Conservation (phyloP, 179 eudicot genomes). For the Silene noctiflora region DNA sequence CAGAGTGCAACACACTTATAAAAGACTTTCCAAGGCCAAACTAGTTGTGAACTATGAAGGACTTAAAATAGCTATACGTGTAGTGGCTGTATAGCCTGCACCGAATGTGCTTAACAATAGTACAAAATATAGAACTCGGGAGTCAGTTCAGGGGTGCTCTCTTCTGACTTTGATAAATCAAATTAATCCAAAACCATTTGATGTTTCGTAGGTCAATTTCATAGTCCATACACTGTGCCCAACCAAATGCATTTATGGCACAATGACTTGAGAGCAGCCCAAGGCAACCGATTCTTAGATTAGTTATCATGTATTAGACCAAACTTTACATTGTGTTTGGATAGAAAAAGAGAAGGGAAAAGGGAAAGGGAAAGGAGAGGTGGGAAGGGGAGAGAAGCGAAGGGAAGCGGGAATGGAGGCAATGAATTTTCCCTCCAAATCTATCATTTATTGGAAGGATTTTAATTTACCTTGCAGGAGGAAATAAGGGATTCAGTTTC, state of each 20-base stretch:
- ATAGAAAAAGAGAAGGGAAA: too few relatives aligned
- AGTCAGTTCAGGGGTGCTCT: background rate
- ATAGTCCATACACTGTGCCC: background rate
- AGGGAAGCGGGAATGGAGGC: too few relatives aligned
- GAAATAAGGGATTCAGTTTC: too few relatives aligned
- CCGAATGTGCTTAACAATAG: background rate
- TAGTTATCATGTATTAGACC: background rate
- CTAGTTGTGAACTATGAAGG: background rate
- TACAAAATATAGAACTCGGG: background rate
- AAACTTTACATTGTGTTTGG: background rate
- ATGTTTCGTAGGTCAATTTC: background rate
- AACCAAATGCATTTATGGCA: background rate
- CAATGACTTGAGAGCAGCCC: background rate
- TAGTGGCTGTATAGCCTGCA: background rate
- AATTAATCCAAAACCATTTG: background rate
- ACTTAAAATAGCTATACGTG: conserved; percentile 7
- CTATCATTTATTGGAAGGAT: too few relatives aligned
- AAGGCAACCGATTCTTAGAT: background rate
- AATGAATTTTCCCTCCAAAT: too few relatives aligned
- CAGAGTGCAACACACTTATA: background rate
- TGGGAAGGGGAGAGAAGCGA: too few relatives aligned
- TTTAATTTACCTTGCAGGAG: too few relatives aligned
- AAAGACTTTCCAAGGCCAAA: background rate
- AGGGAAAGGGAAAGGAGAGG: too few relatives aligned
- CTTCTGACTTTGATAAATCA: background rate